Percentiles rank a stretch among this genome's conserved stretches.
Conservation (phyloP, 768 basidiomycete species). For the Phaeotremella fagi region DNA sequence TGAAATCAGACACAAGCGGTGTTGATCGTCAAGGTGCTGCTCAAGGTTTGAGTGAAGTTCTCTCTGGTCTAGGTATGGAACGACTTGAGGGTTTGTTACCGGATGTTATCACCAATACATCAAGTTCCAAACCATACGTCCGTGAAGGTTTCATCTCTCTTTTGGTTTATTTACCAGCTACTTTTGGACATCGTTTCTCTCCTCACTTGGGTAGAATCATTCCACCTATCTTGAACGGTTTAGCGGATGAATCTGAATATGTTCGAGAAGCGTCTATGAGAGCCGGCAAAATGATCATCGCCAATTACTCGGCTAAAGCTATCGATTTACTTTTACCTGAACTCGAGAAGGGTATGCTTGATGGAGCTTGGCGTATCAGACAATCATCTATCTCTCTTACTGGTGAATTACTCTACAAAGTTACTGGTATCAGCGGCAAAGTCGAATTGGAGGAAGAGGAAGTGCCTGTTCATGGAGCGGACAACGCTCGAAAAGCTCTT, state of each 20-base stretch:
- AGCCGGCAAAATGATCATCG: conserved; percentile 96
- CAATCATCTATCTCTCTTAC: conserved; percentile 94
- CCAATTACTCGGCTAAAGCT: conserved; percentile 84
- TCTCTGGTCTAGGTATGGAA: conserved; percentile 96
- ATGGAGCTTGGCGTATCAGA: conserved; percentile 91
- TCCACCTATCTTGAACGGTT: conserved; percentile 79
- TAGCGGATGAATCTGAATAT: conserved; percentile 89
- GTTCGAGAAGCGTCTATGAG: conserved; percentile 91
- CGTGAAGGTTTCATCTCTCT: conserved; percentile 98
- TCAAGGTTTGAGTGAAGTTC: conserved; percentile 90
- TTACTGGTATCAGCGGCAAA: conserved; percentile 92
- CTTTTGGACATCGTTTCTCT: conserved; percentile 93
- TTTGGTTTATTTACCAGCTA: conserved; percentile 88
- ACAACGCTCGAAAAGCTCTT: conserved; percentile 77
- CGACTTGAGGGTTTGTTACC: conserved; percentile 85
- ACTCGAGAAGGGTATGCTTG: conserved; percentile 91
- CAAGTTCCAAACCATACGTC: conserved; percentile 82
- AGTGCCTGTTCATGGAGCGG: conserved; percentile 64
- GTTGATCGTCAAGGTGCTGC: conserved; percentile 98
- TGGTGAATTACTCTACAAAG: conserved; percentile 91
- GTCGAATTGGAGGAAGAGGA: conserved; percentile 61
- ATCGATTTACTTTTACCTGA: conserved; percentile 92
- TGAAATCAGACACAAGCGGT: conserved; percentile 88
- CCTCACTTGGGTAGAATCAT: conserved; percentile 94
- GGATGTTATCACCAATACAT: conserved; percentile 85